Conservation (phyloP, 768 basidiomycete genomes). For the Trametes sanguinea region DNA sequence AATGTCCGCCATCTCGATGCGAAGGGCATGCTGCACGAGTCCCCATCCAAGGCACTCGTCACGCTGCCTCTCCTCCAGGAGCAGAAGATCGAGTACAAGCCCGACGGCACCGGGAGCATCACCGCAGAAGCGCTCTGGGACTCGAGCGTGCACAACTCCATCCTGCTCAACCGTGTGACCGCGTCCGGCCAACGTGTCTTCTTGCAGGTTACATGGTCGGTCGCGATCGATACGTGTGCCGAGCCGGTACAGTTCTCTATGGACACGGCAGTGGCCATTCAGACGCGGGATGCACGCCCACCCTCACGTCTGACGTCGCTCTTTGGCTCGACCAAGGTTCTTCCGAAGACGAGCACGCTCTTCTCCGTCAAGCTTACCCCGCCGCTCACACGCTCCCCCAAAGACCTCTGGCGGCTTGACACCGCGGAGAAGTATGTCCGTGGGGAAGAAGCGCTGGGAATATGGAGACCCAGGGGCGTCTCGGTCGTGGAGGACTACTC, state of each 20-base stretch:
- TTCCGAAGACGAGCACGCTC: conserved; percentile 78
- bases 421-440: conserved; percentile 94
- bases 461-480: conserved; percentile 88
- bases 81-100: conserved; percentile 70
- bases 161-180: conserved; percentile 85
- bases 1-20: conserved; percentile 84
- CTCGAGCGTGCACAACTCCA: conserved; percentile 85
- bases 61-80: conserved; percentile 76
- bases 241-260: conserved; percentile 88
- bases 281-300: conserved; percentile 80
- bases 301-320: conserved; percentile 78
- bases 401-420: conserved; percentile 93
- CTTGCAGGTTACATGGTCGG: conserved; percentile 72
- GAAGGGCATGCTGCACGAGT: conserved; percentile 80
- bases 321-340: conserved; percentile 74
- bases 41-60: conserved; percentile 67
- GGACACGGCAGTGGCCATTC: conserved; percentile 85
- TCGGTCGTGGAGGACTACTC: conserved; percentile 87
- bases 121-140: conserved; percentile 85
- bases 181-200: conserved; percentile 75
- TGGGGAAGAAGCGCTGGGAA: conserved; percentile 81
- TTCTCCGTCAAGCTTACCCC: conserved; percentile 83
- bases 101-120: conserved; percentile 80
- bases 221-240: conserved; percentile 80
- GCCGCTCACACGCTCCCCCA: conserved; percentile 80